Evolutionary conservation across 208 protist genomes (phyloP).

Genomic region (Leptomonas seymouri): DNA sequence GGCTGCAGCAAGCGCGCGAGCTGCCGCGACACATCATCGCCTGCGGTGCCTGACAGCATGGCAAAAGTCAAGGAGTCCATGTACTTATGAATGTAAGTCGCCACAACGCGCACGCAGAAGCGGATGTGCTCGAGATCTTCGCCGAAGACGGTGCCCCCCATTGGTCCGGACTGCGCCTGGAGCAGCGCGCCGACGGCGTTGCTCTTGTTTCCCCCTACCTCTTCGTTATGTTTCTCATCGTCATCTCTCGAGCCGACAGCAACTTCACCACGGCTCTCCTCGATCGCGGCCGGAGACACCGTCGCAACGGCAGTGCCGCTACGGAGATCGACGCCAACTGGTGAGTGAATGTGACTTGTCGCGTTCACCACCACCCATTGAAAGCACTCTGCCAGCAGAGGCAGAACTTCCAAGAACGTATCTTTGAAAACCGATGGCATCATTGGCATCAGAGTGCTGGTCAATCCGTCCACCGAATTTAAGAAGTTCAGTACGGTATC

Average conservation of each 20-base stretch:
- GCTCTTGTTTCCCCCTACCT: background rate
- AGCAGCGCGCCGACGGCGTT: background rate
- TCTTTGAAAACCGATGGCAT: constrained; percentile 66
- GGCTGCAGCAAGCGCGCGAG: constrained; percentile 52
- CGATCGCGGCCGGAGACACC: background rate
- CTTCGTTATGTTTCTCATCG: constrained; percentile 4
- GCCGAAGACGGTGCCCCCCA: constrained; percentile 51
- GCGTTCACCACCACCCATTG: constrained; percentile 75
- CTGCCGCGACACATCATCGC: constrained; percentile 21
- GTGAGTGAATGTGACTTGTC: constrained; percentile 19
- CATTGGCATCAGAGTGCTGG: constrained; percentile 68
- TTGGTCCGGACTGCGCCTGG: background rate
- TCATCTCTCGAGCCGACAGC: background rate
- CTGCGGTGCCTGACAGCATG: constrained; percentile 10
- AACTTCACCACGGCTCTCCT: background rate
- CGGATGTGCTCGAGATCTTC: constrained; percentile 87
- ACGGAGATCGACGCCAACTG: background rate
- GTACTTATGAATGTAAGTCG: constrained; percentile 86
- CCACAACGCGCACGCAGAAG: constrained; percentile 83
- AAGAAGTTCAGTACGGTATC: constrained; percentile 69
- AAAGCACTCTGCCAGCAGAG: constrained; percentile 72
- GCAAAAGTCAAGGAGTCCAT: constrained; percentile 36
- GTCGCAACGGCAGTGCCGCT: background rate
- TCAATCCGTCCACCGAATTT: constrained; percentile 77
- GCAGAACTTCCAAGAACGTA: constrained; percentile 75